Evolutionary conservation across 2,329 filamentous ascomycete species (phyloP), one percentile per base, ranked within the genome.

Genomic region (Hypoxylon sp.): DNA sequence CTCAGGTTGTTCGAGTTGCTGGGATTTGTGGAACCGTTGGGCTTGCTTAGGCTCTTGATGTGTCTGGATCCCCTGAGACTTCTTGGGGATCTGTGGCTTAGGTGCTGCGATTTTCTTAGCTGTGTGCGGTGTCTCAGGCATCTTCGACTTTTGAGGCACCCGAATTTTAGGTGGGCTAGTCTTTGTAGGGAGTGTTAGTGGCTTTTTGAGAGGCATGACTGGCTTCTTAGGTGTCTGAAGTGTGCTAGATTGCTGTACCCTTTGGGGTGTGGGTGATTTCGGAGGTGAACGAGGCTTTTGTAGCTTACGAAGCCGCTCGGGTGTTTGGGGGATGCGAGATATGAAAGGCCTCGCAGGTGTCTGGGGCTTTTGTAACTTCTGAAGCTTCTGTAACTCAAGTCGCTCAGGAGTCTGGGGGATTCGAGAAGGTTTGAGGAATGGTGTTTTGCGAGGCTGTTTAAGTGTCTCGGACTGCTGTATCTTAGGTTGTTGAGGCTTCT

Each of bases 311-410:
- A 61, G 58, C 37, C 59, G 47, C 48, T 62, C 52, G 2, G 62
- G 66, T 42, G 61, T 50, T 37, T 60, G 46, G n/a, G 65, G 61
- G 8, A 61, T 58, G 4, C 53, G 54, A 31, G 48, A 62, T 13
- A 31, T 42, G 46, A 46, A 26, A 26, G 14, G 29, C 14, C 53
- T 70, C 13, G 37, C 11, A 10, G 57, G 67, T 39, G 48, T 44
- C 39, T 51, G 44, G 24, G 26, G 13, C 26, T 37, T 24, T 24
- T 13, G 50, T 42, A 47, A 31, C 11, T 24, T 59, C n/a, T 51
- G 48, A 53, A 26, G 35, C 31, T 58, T 52, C 29, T 57, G 55
- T 2, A 59, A 42, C 47, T 67, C 60, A 19, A 46, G 19, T 10
- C 44, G 53, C 37, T 60, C 26, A 3, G 50, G 52, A 8, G 59